Conservation (phyloP, 2,329 filamentous ascomycete species). For the Xylariales sp. region DNA sequence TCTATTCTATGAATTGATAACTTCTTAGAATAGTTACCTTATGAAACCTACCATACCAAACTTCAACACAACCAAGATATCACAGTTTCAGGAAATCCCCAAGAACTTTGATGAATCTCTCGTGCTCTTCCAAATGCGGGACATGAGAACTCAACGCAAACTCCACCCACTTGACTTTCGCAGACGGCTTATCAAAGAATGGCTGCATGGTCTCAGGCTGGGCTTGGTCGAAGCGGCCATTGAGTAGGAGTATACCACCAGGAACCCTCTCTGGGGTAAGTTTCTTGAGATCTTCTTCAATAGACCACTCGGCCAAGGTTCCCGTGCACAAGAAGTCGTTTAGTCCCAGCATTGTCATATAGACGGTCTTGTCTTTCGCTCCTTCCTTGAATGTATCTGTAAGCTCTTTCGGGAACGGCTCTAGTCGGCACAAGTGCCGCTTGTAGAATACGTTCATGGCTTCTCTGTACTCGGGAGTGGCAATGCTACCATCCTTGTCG, state of each 20-base stretch:
- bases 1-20: too few species aligned
- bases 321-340: neutral
- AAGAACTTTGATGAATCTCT: too few species aligned
- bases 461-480: constrained; percentile 22
- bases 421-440: constrained; percentile 20
- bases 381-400: constrained; percentile 23
- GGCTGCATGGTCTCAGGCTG: constrained; percentile 27
- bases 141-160: too few species aligned
- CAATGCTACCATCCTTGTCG: constrained; percentile 20
- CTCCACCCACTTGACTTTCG: constrained; percentile 32
- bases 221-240: constrained; percentile 28
- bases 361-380: constrained; percentile 25
- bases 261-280: constrained; percentile 17
- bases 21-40: too few species aligned
- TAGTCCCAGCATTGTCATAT: constrained; percentile 25
- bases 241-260: constrained; percentile 28
- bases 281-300: constrained; percentile 15
- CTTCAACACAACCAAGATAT: too few species aligned
- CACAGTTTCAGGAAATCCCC: too few species aligned
- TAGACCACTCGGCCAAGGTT: neutral
- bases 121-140: too few species aligned
- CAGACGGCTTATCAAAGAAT: constrained; percentile 28
- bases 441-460: constrained; percentile 26
- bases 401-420: constrained; percentile 27
- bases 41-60: too few species aligned